Evolutionary conservation across 306 rosid species (phyloP), one percentile per base, ranked within the genome.

Genomic region (Vachellia collinsii): DNA sequence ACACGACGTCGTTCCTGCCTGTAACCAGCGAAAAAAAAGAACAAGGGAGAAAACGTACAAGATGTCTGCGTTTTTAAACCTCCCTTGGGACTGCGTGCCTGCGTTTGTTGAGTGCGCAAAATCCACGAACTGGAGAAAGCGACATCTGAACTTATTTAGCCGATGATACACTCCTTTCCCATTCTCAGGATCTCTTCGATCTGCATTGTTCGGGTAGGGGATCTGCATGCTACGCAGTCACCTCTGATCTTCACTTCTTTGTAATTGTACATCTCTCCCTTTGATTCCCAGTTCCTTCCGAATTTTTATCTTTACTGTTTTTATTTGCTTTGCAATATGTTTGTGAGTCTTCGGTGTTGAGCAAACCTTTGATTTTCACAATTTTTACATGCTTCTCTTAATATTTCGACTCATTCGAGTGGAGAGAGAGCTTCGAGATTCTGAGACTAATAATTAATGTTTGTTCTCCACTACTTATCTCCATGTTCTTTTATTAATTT

Each of bases 131-230:
- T 13, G 39, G 76, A 6, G 43, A 72, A n/a, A 48, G 62, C 11
- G 44, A 72, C 63, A 9, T 34, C 54, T 48, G 0, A 72, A 72
- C 63, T 12, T 12, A 11, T 23, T 46, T 16, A 6, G n/a, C 20
- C 54, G 23, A 46, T 13, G 58, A 46, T 5, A 17, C 38, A 43
- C n/a, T 69, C 23, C 20, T 22, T 12, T 62, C 17, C 38, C 41
- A 69, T 76, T 70, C 72, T 7, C 34, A 67, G 42, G 77, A 3
- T 34, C 38, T 19, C 41, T 38, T 71, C 20, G 22, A 56, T 82
- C 43, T 41, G 46, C 77, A 53, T 65, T 53, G 36, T 39, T 38
- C 23, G n/a, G 19, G 39, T 29, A 1, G 37, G 8, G 38, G 10
- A 47, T 72, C 56, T 34, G 34, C 76, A 38, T 11, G 16, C 37